phyloP scores from a whole-genome alignment of 495 filamentous ascomycete genomes.

The Platismatia glauca region DNA sequence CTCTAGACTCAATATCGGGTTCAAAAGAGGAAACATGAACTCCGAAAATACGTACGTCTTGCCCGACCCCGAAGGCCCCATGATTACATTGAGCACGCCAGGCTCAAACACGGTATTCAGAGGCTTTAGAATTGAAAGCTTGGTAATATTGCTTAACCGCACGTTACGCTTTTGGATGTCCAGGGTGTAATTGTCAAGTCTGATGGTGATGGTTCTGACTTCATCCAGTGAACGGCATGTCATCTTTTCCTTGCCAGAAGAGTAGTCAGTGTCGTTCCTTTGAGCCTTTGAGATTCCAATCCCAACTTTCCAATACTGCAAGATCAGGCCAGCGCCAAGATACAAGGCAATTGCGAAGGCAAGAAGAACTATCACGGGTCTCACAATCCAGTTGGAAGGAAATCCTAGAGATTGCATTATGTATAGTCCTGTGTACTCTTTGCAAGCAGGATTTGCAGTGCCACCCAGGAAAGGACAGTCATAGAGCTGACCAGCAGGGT shows the following conservation, averaged over 20 bases:
- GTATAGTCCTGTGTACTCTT: slow-evolving; percentile 55
- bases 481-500: slow-evolving; percentile 46
- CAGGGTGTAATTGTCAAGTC: slow-evolving; percentile 50
- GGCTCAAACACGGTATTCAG: slow-evolving; percentile 53
- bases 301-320: slow-evolving; percentile 50
- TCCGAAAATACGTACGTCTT: too few species aligned
- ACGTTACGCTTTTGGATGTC: slow-evolving; percentile 49
- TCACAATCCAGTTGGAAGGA: slow-evolving; percentile 50
- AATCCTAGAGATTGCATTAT: slow-evolving; percentile 58
- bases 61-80: slow-evolving; percentile 68
- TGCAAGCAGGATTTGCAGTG: slow-evolving; percentile 49
- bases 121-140: slow-evolving; percentile 52
- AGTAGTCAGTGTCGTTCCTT: slow-evolving; percentile 44
- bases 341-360: slow-evolving; percentile 51
- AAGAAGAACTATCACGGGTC: slow-evolving; percentile 52
- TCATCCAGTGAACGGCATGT: slow-evolving; percentile 40
- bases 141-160: slow-evolving; percentile 37
- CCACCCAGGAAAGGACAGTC: slow-evolving; percentile 54
- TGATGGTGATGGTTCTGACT: slow-evolving; percentile 49
- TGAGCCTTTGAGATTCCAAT: slow-evolving; percentile 52
- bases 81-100: slow-evolving; percentile 61
- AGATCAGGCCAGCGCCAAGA: slow-evolving; percentile 42
- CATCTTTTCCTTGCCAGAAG: slow-evolving; percentile 55
- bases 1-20: too few species aligned
- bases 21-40: too few species aligned